phyloP scores from a whole-genome alignment of 257 asterid genomes.

The Lavandula angustifolia region DNA sequence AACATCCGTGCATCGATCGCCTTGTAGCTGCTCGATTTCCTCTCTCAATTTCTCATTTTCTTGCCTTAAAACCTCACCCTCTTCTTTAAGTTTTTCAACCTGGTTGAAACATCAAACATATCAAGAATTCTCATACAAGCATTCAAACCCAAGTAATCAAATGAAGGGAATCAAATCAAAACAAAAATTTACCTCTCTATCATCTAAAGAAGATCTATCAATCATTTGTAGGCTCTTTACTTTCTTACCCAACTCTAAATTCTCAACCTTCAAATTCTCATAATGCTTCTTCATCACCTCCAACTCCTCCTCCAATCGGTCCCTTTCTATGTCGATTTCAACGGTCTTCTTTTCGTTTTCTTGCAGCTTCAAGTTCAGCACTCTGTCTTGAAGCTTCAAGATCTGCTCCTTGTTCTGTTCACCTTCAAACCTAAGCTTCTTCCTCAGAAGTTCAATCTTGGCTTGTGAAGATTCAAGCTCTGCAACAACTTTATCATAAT shows the following conservation, averaged over 20 bases:
- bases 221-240: conserved; percentile 53
- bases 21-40: conserved; percentile 77
- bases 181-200: conserved; percentile 52
- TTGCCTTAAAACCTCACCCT: conserved; percentile 48
- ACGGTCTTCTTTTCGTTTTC: conserved; percentile 48
- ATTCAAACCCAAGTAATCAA: neutral
- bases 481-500: conserved; percentile 54
- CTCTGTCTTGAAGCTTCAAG: conserved; percentile 66
- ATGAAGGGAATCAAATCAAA: neutral
- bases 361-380: conserved; percentile 64
- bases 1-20: conserved; percentile 61
- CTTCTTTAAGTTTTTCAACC: conserved; percentile 58
- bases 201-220: conserved; percentile 55
- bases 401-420: conserved; percentile 69
- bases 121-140: neutral
- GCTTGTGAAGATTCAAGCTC: conserved; percentile 81
- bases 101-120: conserved; percentile 32
- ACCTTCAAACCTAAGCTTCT: conserved; percentile 64
- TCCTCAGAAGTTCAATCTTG: conserved; percentile 61
- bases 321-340: conserved; percentile 36
- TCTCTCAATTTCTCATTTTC: conserved; percentile 55
- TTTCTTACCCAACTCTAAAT: conserved; percentile 57
- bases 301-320: conserved; percentile 55
- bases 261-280: conserved; percentile 52
- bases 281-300: conserved; percentile 58